These are phyloP conservation scores for Pseudonectria buxi DNA, from an alignment of 2,329 filamentous ascomycete species.

Conservation along the genomic window DNA sequence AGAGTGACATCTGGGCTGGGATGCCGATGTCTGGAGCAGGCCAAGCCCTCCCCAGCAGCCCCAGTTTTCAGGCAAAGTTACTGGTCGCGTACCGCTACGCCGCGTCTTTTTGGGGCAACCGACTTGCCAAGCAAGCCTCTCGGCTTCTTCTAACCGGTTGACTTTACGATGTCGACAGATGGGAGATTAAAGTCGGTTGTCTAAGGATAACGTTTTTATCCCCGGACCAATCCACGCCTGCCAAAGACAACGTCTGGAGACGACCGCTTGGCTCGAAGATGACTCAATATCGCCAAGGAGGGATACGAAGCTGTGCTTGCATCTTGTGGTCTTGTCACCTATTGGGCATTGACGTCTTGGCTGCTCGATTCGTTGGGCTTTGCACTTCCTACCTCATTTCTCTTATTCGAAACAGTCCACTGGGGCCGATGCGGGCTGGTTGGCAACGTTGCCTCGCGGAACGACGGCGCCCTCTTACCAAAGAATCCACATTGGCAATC, in stretches of 20 bases:
- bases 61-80: conserved; percentile 21
- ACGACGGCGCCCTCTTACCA: too few relatives aligned
- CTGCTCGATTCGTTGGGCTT: too few relatives aligned
- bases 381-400: too few relatives aligned
- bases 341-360: too few relatives aligned
- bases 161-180: conserved; percentile 16
- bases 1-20: too few relatives aligned
- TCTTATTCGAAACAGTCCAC: too few relatives aligned
- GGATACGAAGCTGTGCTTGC: too few relatives aligned
- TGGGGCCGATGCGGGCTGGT: too few relatives aligned
- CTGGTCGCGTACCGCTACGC: conserved; percentile 21
- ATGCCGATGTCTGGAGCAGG: too few relatives aligned
- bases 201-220: conserved; percentile 7
- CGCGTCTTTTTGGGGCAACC: conserved; percentile 22
- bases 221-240: conserved; percentile 14
- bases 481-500: too few relatives aligned
- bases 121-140: conserved; percentile 25
- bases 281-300: not conserved
- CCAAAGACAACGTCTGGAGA: conserved; percentile 6
- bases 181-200: conserved; percentile 10
- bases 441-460: too few relatives aligned
- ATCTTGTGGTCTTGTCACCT: too few relatives aligned
- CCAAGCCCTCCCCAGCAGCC: conserved; percentile 16
- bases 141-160: conserved; percentile 24
- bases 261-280: conserved; percentile 3